A percentile compares a stretch with the other conserved stretches of the same genome.
Evolutionary conservation across 805 yeast genomes (phyloP).

Genomic region (Metschnikowia gelsemii): DNA sequence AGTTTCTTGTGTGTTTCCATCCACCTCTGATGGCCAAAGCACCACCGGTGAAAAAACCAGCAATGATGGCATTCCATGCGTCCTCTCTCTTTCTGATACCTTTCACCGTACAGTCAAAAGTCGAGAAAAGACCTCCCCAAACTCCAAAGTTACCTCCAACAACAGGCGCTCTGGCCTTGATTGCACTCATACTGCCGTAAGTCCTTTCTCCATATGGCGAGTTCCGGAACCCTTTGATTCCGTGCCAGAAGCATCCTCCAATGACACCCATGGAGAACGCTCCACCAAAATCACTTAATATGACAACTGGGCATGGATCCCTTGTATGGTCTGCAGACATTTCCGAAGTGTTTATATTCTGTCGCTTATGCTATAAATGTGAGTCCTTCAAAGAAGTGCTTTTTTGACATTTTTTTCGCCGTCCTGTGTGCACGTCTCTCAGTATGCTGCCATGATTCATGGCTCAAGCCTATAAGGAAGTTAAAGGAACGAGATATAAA

Average conservation of each 20-base stretch:
- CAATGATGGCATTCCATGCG: conserved; percentile 96
- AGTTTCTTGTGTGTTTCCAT: conserved; percentile 92
- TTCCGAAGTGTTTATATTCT: conserved; percentile 4
- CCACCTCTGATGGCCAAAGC: conserved; percentile 98
- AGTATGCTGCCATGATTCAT: too few species aligned
- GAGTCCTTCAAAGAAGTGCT: too few species aligned
- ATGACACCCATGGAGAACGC: conserved; percentile 99
- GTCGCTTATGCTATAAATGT: too few species aligned
- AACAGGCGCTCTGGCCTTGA: conserved; percentile 95
- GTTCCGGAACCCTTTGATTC: conserved; percentile 97
- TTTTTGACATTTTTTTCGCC: conserved; percentile 15
- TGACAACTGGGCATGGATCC: conserved; percentile 98
- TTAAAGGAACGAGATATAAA: too few species aligned
- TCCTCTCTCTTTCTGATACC: conserved; percentile 97
- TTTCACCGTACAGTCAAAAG: conserved; percentile 93
- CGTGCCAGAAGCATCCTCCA: conserved; percentile 99
- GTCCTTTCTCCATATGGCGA: conserved; percentile 97
- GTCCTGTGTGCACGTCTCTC: too few species aligned
- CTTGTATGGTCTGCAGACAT: conserved; percentile 97
- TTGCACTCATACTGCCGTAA: conserved; percentile 82
- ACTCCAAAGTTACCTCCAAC: conserved; percentile 99
- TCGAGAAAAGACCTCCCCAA: conserved; percentile 98
- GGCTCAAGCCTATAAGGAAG: too few species aligned
- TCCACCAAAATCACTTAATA: conserved; percentile 96
- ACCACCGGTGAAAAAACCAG: conserved; percentile 98